Evolutionary conservation across 2,329 filamentous ascomycete genomes (phyloP), one percentile per base, ranked within the genome.

Genomic region (Aspergillus sp.): DNA sequence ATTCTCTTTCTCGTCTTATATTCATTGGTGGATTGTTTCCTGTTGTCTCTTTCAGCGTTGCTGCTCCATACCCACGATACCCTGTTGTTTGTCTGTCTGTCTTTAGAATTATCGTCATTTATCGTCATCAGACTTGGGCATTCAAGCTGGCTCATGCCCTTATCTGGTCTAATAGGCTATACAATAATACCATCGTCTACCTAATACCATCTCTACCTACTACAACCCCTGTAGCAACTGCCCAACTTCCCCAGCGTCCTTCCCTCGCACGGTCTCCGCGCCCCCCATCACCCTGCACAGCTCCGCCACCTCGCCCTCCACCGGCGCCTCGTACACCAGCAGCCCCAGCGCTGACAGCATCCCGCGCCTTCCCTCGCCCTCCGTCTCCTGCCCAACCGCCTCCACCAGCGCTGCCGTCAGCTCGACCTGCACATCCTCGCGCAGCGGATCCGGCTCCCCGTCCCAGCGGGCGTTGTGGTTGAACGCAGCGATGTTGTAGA

Each of bases 401-500:
- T 95, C 86, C 1, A 94, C 63, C 5, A 91, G 62, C 1, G 83
- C 82, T 1, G 88, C 88, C 0, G 82, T 76, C 4, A 96, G 65
- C 57, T 94, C 86, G 1, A 93, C 74, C 51, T 91, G 81, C 37
- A 82, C 78, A 2, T 70, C 73, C 24, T 85, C 80, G 0, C 75
- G 66, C 3, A 95, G 57, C 0, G 62, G 64, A 17, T 29, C 27
- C n/a, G 14, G n/a, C n/a, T 29, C 27, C 10, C 10, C 15, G 17
- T 29, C 27, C 10, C 14, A 66, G 13, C 83, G 72, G 15, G 73
- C 64, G 29, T 74, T 74, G 47, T 81, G 80, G 48, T 86, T 82
- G 2, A 78, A 72, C 0, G 78, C 66, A 0, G 84, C 73, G 0
- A 96, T 60, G 45, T 96, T 95, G 65, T 86, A 91, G 1, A 88